Base-by-base conservation (phyloP, 208 protist genomes). In the Crithidia thermophila region DNA sequence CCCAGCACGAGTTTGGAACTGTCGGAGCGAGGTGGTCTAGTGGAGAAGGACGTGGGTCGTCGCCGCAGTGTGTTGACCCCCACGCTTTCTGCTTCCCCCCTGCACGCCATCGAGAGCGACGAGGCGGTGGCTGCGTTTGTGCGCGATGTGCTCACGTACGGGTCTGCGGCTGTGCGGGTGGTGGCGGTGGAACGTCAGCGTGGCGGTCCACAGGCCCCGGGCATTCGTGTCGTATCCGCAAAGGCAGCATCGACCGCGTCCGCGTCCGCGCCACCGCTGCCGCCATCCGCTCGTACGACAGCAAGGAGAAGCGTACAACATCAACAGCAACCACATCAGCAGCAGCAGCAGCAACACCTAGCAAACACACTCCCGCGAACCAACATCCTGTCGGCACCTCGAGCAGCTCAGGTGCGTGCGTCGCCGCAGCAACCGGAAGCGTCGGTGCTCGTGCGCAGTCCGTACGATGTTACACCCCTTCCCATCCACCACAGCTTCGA, bases 71-170 rank as follows among this genome's bases (percentile, higher is more conserved):
- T 23, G 30, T 51, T 30, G 42, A 40, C 69, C 21, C 69, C 60
- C 9, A 75, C 69, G 14, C 31, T 45, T 20, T 37, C 52, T 20
- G 60, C 30, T 11, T 60, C 61, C 2, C 60, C 69, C 27, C 52
- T 68, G 59, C 69, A 37, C 37, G 31, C 69, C 10, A 43, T 75
- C 14, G 69, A 75, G 23, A 75, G 60, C 53, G 53, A 75, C 30
- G 36, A 27, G 6, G 43, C 60, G 11, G 50, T 68, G 52, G 52
- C 34, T 1, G 53, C 16, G 7, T 36, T 75, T 18, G 18, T 68
- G 23, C 59, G 42, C 0, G 69, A 75, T 40, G 14, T 51, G 13
- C 45, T 75, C 20, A 28, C 55, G 8, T 57, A 64, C 46, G 69
- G 69, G 11, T 36, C 27, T 23, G 47, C 34, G 9, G 59, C 69